Evolutionary conservation across 305 asterid species (phyloP), one percentile per base, ranked within the genome.

Genomic region (Fraxinus ornus): DNA sequence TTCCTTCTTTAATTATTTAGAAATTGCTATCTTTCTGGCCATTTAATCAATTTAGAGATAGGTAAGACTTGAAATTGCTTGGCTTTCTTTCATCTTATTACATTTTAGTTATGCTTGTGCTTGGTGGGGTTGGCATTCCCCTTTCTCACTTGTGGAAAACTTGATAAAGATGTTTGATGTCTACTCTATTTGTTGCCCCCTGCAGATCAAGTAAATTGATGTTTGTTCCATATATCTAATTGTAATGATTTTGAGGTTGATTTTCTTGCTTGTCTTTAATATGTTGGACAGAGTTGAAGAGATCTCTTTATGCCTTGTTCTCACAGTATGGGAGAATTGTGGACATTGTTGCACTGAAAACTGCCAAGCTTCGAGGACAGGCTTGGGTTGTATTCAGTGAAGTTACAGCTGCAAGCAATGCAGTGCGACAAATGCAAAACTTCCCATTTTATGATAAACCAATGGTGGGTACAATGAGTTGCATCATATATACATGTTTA

Each of bases 361-460:
- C 98, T 30, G 82, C 93, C 76, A 97, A 93, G 92, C 99, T 97
- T 78, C 93, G 97, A 39, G 99, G 99, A 75, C 98, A 97, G 86
- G 98, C 98, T 24, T 97, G 98, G 99, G 89, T 95, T 83, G 98
- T 93, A 79, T 97, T 97, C 86, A 95, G 98, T 86, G 99, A 97
- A 89, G 97, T 97, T 35, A 86, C 98, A 30, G 93, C 98, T 83
- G 98, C 99, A 49, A 97, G 99, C 88, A 91, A 93, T 91, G 98
- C 98, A 37, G 95, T 97, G 30, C 90, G 99, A 3, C 99, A 94
- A 90, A 92, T 97, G 99, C 99, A 97, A 76, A 93, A 93, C 87
- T 97, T 94, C 85, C 98, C 98, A 1, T 94, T 97, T 85, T 97
- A 94, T 30, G 98, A 93, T 78, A 97, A 97, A 84, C 98, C 99